Conservation (phyloP, 306 rosid genomes). For the Quercus engelmannii region DNA sequence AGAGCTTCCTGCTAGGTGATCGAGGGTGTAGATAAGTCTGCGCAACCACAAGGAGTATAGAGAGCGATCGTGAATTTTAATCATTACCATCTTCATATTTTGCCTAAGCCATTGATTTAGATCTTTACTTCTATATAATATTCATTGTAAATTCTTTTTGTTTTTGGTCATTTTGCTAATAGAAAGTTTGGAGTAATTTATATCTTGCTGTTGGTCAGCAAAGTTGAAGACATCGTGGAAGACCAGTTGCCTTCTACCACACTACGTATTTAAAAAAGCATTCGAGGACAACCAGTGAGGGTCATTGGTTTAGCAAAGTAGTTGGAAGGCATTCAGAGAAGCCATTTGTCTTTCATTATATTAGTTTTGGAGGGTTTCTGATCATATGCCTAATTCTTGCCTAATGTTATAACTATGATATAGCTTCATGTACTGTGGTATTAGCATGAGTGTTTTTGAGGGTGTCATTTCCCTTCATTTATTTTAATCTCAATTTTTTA, state of each 20-base stretch:
- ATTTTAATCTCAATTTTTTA: too few relatives aligned
- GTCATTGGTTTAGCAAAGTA: too few relatives aligned
- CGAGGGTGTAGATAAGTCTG: not conserved
- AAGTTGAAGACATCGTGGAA: not conserved
- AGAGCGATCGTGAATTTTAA: conserved; percentile 1
- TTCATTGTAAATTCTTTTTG: not conserved
- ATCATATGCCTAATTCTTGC: too few relatives aligned
- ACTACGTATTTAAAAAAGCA: not conserved
- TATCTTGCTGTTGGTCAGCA: not conserved
- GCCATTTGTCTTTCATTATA: too few relatives aligned
- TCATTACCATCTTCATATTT: not conserved
- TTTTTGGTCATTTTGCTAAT: not conserved
- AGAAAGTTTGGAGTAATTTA: not conserved
- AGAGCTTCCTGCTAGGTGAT: conserved; percentile 34
- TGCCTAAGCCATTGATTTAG: conserved; percentile 5
- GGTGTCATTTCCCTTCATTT: too few relatives aligned
- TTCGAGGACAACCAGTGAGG: not conserved
- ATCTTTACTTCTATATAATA: not conserved
- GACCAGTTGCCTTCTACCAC: not conserved
- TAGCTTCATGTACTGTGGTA: too few relatives aligned
- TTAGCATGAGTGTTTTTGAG: too few relatives aligned
- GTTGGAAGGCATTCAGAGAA: too few relatives aligned
- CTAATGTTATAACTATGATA: too few relatives aligned
- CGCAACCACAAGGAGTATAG: not conserved
- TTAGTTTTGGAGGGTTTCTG: too few relatives aligned